A percentile compares a stretch with the other conserved stretches of the same genome.
Evolutionary conservation across 805 yeast genomes (phyloP).

Genomic region (Candida ulmi): DNA sequence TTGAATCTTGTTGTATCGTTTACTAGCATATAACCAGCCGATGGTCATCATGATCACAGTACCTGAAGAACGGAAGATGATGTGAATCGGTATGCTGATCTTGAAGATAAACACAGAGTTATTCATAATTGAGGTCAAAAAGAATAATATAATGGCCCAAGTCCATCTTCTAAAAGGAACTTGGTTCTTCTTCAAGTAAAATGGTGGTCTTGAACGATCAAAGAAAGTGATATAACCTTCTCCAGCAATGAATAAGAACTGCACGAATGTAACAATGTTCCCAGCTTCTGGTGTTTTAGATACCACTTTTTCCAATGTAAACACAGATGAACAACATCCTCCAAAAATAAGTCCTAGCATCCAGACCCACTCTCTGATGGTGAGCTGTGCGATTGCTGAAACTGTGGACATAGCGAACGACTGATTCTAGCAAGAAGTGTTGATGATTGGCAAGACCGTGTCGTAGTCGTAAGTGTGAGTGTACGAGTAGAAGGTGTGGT

Average conservation of each 20-base stretch:
- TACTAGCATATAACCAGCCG: slow-evolving; percentile 42
- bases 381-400: slow-evolving; percentile 10
- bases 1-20: slow-evolving; percentile 40
- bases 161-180: slow-evolving; percentile 39
- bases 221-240: slow-evolving; percentile 33
- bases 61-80: slow-evolving; percentile 57
- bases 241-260: slow-evolving; percentile 48
- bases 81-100: slow-evolving; percentile 60
- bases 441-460: too few relatives aligned
- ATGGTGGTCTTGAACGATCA: slow-evolving; percentile 23
- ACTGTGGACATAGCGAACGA: neutral
- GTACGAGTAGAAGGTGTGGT: too few relatives aligned
- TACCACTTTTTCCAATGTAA: slow-evolving; percentile 52
- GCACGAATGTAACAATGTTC: slow-evolving; percentile 48
- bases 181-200: slow-evolving; percentile 27
- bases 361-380: slow-evolving; percentile 12
- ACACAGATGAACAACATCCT: slow-evolving; percentile 68
- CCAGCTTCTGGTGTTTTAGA: slow-evolving; percentile 33
- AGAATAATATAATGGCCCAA: slow-evolving; percentile 43
- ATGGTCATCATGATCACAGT: slow-evolving; percentile 53
- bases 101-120: slow-evolving; percentile 52
- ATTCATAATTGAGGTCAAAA: slow-evolving; percentile 43
- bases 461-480: too few relatives aligned
- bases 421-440: neutral
- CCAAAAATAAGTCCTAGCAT: slow-evolving; percentile 42